phyloP scores from a whole-genome alignment of 805 yeast genomes.

The Zygosaccharomyces siamensis region DNA sequence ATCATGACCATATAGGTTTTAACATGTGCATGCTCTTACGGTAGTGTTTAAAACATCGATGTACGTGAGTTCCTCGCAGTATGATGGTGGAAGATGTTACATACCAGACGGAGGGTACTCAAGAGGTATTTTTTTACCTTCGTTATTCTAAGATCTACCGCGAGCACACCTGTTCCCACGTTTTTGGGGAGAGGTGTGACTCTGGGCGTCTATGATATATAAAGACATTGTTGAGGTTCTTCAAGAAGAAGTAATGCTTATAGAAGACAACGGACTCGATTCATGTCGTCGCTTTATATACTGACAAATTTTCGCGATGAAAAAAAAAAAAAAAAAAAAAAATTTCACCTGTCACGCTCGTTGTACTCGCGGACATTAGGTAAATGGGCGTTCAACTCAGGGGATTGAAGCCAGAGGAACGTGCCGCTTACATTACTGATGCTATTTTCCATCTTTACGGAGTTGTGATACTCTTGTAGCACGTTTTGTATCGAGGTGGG shows the following conservation, averaged over 20 bases:
- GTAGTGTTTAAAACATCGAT: not conserved
- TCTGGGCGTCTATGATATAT: constrained; percentile 67
- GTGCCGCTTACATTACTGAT: constrained; percentile 52
- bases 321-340: no score
- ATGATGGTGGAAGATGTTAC: constrained; percentile 2
- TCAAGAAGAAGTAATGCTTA: not conserved
- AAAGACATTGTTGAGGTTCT: constrained; percentile 40
- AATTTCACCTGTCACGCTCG: not conserved
- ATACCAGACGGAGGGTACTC: constrained; percentile 4
- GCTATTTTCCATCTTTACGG: constrained; percentile 54
- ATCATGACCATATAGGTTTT: no score
- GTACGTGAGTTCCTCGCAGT: constrained; percentile 5
- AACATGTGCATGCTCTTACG: not conserved
- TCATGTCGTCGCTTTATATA: constrained; percentile 18
- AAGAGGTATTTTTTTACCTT: not conserved
- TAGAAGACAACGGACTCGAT: not conserved
- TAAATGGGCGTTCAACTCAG: constrained; percentile 43
- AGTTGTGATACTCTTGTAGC: constrained; percentile 49
- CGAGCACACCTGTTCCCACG: constrained; percentile 72
- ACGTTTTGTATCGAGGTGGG: constrained; percentile 55
- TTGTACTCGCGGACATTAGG: constrained; percentile 64
- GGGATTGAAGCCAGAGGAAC: constrained; percentile 54
- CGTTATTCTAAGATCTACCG: constrained; percentile 73
- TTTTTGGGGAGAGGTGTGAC: constrained; percentile 39
- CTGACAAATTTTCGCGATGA: constrained; percentile 16